phyloP scores from a whole-genome alignment of 1,284 basidiomycete genomes.

The Omphalotus olearius region DNA sequence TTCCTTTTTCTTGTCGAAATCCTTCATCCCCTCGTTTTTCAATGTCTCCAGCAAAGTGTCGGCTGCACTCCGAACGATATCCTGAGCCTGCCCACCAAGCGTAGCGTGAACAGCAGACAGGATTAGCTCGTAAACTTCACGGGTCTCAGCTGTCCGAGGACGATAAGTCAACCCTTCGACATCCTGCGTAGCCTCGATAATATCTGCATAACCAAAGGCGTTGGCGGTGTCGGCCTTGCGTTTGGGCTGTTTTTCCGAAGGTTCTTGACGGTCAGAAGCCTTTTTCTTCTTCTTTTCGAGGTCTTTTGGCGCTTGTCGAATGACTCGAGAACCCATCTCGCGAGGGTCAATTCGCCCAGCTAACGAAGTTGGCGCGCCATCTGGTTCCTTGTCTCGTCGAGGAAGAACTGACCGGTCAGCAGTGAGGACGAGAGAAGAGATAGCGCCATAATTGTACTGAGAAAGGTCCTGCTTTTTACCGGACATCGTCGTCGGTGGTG shows the following conservation, averaged over 20 bases:
- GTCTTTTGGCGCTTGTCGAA: slow-evolving; percentile 83
- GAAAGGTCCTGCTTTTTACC: slow-evolving; percentile 71
- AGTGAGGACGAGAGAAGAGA: slow-evolving; percentile 83
- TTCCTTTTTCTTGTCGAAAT: slow-evolving; percentile 98
- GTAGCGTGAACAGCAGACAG: slow-evolving; percentile 78
- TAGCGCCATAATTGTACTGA: slow-evolving; percentile 87
- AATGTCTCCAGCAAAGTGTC: slow-evolving; percentile 88
- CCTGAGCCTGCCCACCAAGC: slow-evolving; percentile 94
- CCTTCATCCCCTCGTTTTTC: slow-evolving; percentile 89
- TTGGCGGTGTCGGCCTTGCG: slow-evolving; percentile 51
- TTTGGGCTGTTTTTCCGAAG: slow-evolving; percentile 48
- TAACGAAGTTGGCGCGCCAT: slow-evolving; percentile 92
- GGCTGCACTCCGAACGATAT: slow-evolving; percentile 92
- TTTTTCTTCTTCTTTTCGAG: slow-evolving; percentile 96
- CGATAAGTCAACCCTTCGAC: slow-evolving; percentile 92
- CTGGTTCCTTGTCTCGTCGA: slow-evolving; percentile 89
- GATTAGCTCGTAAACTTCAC: slow-evolving; percentile 93
- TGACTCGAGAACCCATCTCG: slow-evolving; percentile 93
- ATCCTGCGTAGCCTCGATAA: slow-evolving; percentile 90
- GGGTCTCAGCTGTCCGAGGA: slow-evolving; percentile 90
- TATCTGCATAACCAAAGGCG: slow-evolving; percentile 75
- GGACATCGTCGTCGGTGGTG: slow-evolving; percentile 11
- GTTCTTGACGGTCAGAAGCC: slow-evolving; percentile 46
- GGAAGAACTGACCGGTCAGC: slow-evolving; percentile 75
- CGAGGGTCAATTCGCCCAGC: slow-evolving; percentile 87